Evolutionary conservation across 768 basidiomycete species (phyloP).

Genomic region (Leucocoprinus birnbaumii): DNA sequence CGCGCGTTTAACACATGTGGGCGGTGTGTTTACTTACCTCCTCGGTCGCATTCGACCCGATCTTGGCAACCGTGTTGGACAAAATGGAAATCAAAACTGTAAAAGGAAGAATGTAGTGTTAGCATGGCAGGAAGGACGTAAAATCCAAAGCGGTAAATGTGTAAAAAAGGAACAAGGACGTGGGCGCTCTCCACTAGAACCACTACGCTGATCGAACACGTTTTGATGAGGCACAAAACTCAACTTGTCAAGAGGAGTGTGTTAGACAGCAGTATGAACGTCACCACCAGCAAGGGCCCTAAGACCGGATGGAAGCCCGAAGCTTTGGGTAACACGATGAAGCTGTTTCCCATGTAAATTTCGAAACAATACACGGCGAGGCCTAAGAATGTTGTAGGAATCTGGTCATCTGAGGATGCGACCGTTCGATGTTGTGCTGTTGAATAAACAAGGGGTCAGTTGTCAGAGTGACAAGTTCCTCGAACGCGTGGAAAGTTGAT

Average conservation of each 20-base stretch:
- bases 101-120: not conserved
- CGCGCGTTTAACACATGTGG: not conserved
- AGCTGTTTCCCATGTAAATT: slow-evolving; percentile 84
- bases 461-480: not conserved
- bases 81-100: slow-evolving; percentile 85
- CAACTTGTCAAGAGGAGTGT: slow-evolving; percentile 78
- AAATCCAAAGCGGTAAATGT: not conserved
- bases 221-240: slow-evolving; percentile 4
- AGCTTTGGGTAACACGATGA: slow-evolving; percentile 54
- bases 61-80: slow-evolving; percentile 85
- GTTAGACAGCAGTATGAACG: slow-evolving; percentile 76
- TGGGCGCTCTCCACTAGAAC: not conserved
- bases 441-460: slow-evolving; percentile 5
- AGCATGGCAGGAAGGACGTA: not conserved
- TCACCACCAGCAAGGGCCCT: slow-evolving; percentile 77
- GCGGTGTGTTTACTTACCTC: slow-evolving; percentile 30
- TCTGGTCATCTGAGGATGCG: too few species aligned
- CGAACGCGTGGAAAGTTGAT: not conserved
- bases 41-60: slow-evolving; percentile 59
- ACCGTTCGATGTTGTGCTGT: slow-evolving; percentile 25
- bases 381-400: too few species aligned
- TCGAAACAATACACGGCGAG: slow-evolving; percentile 84
- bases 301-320: slow-evolving; percentile 66
- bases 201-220: not conserved
- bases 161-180: not conserved